phyloP scores from a whole-genome alignment of 352 stramenopile species.

The Phytophthora palmivora region DNA sequence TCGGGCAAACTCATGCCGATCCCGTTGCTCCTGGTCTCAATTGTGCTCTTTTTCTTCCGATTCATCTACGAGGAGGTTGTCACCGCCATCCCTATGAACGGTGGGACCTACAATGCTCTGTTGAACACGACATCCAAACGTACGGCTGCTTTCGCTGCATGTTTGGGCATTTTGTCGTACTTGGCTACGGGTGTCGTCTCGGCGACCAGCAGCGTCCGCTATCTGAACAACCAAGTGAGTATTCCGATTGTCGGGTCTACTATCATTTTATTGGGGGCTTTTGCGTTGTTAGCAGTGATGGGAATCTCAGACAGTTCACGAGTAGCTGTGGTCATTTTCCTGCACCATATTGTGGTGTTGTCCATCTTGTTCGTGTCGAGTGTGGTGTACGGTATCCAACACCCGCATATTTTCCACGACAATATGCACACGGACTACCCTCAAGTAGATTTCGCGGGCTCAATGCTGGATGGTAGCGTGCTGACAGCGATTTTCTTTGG shows the following conservation, averaged over 20 bases:
- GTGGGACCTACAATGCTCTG: conserved; percentile 91
- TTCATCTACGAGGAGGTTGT: conserved; percentile 92
- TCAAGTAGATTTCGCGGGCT: conserved; percentile 57
- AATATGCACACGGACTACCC: conserved; percentile 73
- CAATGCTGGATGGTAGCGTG: conserved; percentile 45
- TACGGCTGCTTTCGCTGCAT: conserved; percentile 79
- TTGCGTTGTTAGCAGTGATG: conserved; percentile 74
- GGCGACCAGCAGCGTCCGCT: conserved; percentile 68
- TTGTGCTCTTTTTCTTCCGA: conserved; percentile 61
- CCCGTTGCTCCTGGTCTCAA: conserved; percentile 73
- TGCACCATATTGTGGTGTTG: conserved; percentile 77
- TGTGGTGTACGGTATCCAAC: conserved; percentile 59
- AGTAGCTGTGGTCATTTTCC: conserved; percentile 83
- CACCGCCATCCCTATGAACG: conserved; percentile 89
- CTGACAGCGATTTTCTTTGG: conserved; percentile 74
- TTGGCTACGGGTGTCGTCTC: conserved; percentile 81
- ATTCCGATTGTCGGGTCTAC: conserved; percentile 50
- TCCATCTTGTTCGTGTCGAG: conserved; percentile 55
- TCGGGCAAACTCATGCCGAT: conserved; percentile 84
- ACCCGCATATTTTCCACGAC: conserved; percentile 61
- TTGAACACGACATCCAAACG: conserved; percentile 91
- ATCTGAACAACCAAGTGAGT: conserved; percentile 73
- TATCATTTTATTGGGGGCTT: conserved; percentile 68
- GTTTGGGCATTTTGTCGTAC: conserved; percentile 88
- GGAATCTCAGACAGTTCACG: conserved; percentile 85